Evolutionary conservation across 2,329 filamentous ascomycete species (phyloP), one percentile per base, ranked within the genome.

Genomic region (Claviceps capensis): DNA sequence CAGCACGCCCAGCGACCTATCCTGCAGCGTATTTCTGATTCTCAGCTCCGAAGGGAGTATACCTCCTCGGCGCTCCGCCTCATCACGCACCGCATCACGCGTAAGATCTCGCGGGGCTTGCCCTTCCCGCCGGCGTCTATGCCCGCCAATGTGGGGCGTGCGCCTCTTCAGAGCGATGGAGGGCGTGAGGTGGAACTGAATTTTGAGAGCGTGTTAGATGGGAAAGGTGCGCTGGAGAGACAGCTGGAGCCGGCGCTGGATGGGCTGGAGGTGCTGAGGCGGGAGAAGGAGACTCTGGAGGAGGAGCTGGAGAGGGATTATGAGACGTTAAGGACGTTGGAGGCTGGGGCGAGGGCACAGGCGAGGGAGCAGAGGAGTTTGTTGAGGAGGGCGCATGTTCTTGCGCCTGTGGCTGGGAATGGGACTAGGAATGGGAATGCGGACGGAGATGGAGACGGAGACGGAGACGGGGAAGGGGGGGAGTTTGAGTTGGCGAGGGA

Each of bases 231-330:
- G 8, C 64, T 84, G 26, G 77, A 85, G 61, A 69, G 68, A 54
- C 74, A 77, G 65, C 74, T 87, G 5, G 81, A 78, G 16, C 79
- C 82, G 1, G 69, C 77, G 19, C 66, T 82, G 43, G 82, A 87
- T 64, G 74, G 79, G 4, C 76, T 85, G 23, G 74, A 77, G 56
- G 66, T 87, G 46, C 69, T 88, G 36, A 68, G 68, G 51, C 68
- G 72, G 30, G 82, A 85, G 63, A 75, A 77, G 57, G 72, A 71
- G 54, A 72, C 72, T 57, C 74, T 83, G 52, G 74, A 82, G 65
- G 65, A 60, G 36, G 71, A 74, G 56, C 67, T 85, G 46, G 76
- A 80, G 56, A 63, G 63, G 34, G 81, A 84, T 53, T 78, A 81
- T 58, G 69, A 70, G 49, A 59, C 63, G 22, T 66, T 84, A 54